Conservation (phyloP, 441 rosid species). For the Arabidopsis lyrata region DNA sequence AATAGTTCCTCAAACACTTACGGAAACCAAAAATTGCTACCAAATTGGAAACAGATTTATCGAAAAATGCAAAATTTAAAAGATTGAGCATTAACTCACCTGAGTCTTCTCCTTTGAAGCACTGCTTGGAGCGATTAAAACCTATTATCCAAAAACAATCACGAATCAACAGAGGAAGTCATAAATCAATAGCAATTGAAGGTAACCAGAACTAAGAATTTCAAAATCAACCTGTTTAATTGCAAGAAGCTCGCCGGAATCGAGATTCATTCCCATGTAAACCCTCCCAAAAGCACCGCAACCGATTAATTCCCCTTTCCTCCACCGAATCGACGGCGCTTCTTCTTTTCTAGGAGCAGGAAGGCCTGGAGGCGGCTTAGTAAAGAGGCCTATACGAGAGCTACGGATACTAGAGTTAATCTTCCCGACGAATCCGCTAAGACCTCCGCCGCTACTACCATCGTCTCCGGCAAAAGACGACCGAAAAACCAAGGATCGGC, state of each 20-base stretch:
- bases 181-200: neutral
- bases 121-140: constrained; percentile 79
- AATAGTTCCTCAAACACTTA: neutral
- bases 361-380: constrained; percentile 54
- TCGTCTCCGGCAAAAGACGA: constrained; percentile 48
- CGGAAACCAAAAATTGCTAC: neutral
- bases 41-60: neutral
- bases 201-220: neutral
- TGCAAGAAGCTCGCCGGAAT: constrained; percentile 98
- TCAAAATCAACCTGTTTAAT: constrained; percentile 77
- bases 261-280: constrained; percentile 99
- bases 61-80: neutral
- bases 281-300: constrained; percentile 97
- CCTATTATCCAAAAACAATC: constrained; percentile 50
- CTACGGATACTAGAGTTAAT: constrained; percentile 83
- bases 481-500: constrained; percentile 87
- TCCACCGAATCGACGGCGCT: constrained; percentile 82
- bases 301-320: constrained; percentile 96
- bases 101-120: constrained; percentile 94
- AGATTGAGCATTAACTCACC: constrained; percentile 46
- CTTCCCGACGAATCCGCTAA: constrained; percentile 80
- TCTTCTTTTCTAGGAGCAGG: constrained; percentile 56
- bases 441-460: constrained; percentile 52
- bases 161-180: neutral
- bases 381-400: constrained; percentile 78